Base-by-base conservation (phyloP, 2,329 filamentous ascomycete species). In the Talaromyces sp. region DNA sequence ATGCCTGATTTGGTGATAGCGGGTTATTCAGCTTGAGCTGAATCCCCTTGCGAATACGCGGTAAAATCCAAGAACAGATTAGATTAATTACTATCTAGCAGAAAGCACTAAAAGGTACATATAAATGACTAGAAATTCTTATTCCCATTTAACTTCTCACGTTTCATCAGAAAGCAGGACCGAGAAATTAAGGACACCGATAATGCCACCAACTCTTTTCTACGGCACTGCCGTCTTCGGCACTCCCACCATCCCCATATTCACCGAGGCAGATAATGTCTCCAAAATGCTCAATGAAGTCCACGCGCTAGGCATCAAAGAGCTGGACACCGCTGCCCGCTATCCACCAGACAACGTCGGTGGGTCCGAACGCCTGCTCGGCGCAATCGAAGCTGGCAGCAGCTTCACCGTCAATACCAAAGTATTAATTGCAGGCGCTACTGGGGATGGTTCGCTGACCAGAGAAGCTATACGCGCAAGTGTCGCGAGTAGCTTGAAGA, bases 341-440 rank as follows among this genome's bases (percentile, higher is more conserved):
- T 77, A 77, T 48, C 72, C 75, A 23, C 72, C 71, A 3, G 60
- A 66, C 4, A 70, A 70, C 9, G 71, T 72, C 3, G 73, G 74
- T 6, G 66, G 61, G 11, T 70, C 75, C 0, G 76, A 77, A 58
- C 18, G 69, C 54, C 67, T 77, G 7, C 64, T 77, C 3, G 73
- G 74, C 12, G 70, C 70, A 48, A 23, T 33, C 8, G 33, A 54
- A 7, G 35, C 58, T n/a, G 44, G 66, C 21, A 37, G 63, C 21
- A 35, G 44, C 48, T 77, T 77, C 48, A 42, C 63, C 2, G 63
- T 77, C 31, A 75, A 77, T 56, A 77, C 73, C 0, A 77, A 77
- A 60, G 69, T 76, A 28, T 16, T 60, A 3, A 21, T 60, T 2
- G 33, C 58, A 6, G 58, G 46, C 4, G 14, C 33, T n/a, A 60